Evolutionary conservation across 257 asterid species (phyloP).

Genomic region (Voacanga thouarsii): DNA sequence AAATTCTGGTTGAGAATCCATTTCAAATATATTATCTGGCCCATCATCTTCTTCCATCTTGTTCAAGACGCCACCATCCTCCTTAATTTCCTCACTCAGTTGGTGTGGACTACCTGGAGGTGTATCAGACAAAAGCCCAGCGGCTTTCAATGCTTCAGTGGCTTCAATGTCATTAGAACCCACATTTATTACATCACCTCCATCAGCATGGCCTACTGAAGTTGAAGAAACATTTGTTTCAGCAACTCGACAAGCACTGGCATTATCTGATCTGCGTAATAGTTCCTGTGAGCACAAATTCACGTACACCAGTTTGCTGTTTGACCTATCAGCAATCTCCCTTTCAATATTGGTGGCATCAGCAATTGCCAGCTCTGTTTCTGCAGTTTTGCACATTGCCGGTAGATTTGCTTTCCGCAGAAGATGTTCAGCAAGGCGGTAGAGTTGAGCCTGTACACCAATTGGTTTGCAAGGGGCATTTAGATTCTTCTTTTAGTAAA

Average conservation of each 20-base stretch:
- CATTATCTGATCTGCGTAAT: constrained; percentile 51
- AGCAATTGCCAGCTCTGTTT: constrained; percentile 91
- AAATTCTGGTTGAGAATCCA: constrained; percentile 67
- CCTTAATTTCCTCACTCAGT: constrained; percentile 31
- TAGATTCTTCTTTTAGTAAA: not conserved
- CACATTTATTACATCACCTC: constrained; percentile 31
- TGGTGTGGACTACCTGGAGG: constrained; percentile 83
- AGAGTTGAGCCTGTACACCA: constrained; percentile 73
- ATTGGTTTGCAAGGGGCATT: not conserved
- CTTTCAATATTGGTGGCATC: constrained; percentile 92
- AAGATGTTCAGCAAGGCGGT: constrained; percentile 87
- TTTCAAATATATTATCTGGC: constrained; percentile 68
- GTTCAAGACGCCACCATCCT: constrained; percentile 31
- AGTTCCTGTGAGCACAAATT: constrained; percentile 91
- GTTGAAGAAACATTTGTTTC: constrained; percentile 39
- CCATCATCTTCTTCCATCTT: constrained; percentile 51
- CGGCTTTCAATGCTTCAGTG: constrained; percentile 73
- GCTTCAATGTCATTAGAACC: constrained; percentile 44
- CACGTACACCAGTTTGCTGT: constrained; percentile 83
- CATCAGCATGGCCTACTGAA: constrained; percentile 32
- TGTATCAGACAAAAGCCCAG: constrained; percentile 88
- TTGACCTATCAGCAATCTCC: constrained; percentile 79
- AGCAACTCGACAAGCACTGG: constrained; percentile 30
- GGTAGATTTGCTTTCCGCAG: constrained; percentile 65
- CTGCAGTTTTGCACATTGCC: constrained; percentile 61